phyloP scores from a whole-genome alignment of 1,284 basidiomycete genomes.

The Ganoderma lucidum region DNA sequence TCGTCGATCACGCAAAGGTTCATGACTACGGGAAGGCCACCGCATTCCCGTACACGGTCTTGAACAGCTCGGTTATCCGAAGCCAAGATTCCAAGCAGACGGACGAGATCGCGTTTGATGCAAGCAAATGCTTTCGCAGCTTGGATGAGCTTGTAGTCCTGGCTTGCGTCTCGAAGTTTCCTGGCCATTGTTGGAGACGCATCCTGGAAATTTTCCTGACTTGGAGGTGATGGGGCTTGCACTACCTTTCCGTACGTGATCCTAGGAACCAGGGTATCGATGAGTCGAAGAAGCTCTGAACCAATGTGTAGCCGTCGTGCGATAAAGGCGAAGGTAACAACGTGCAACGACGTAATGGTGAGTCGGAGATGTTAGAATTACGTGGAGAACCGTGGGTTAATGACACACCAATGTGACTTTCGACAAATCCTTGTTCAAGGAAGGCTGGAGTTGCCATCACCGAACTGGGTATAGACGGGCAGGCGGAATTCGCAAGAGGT shows the following conservation, averaged over 20 bases:
- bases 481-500: constrained; percentile 10
- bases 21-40: constrained; percentile 83
- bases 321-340: not conserved
- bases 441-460: constrained; percentile 33
- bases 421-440: constrained; percentile 56
- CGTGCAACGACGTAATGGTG: not conserved
- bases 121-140: constrained; percentile 60
- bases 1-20: constrained; percentile 90
- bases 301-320: not conserved
- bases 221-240: constrained; percentile 30
- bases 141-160: constrained; percentile 8
- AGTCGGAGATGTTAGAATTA: not conserved
- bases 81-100: constrained; percentile 78
- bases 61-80: constrained; percentile 72
- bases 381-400: not conserved
- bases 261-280: constrained; percentile 81
- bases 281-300: constrained; percentile 70
- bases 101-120: constrained; percentile 85
- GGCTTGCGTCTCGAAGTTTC: too few species aligned
- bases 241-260: constrained; percentile 77
- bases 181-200: not conserved
- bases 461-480: constrained; percentile 22
- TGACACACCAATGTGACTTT: constrained; percentile 66
- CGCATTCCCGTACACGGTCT: constrained; percentile 72
- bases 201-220: not conserved